Evolutionary conservation across 768 basidiomycete species (phyloP).

Genomic region (Suillus sp.): DNA sequence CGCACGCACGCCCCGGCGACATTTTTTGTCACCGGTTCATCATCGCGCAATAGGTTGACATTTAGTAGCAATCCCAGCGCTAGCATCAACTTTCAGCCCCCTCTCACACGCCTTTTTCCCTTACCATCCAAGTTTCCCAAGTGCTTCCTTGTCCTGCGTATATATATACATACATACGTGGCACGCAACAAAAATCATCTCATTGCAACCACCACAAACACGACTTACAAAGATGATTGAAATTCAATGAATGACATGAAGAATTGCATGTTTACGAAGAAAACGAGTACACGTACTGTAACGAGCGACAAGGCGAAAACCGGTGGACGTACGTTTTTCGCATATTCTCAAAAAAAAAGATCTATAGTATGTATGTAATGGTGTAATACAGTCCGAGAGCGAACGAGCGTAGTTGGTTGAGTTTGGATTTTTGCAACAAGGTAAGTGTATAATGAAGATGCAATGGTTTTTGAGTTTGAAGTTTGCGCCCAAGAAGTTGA

Average conservation of each 20-base stretch:
- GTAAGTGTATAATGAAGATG: background rate
- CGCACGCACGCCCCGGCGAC: background rate
- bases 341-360: background rate
- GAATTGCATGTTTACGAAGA: background rate
- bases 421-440: background rate
- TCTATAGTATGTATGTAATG: background rate
- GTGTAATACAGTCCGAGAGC: conserved; percentile 4
- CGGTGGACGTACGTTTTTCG: background rate
- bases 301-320: background rate
- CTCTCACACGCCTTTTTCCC: background rate
- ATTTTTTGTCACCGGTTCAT: background rate
- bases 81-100: background rate
- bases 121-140: background rate
- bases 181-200: background rate
- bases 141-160: background rate
- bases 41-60: background rate
- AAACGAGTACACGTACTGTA: background rate
- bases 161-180: background rate
- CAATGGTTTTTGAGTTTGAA: conserved; percentile 4
- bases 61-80: background rate
- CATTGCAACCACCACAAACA: conserved; percentile 1
- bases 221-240: background rate
- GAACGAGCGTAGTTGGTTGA: background rate
- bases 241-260: background rate
- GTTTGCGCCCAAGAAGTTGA: background rate